Evolutionary conservation across 2,329 filamentous ascomycete genomes (phyloP), one percentile per base, ranked within the genome.

Genomic region (Plectosphaerella plurivora): DNA sequence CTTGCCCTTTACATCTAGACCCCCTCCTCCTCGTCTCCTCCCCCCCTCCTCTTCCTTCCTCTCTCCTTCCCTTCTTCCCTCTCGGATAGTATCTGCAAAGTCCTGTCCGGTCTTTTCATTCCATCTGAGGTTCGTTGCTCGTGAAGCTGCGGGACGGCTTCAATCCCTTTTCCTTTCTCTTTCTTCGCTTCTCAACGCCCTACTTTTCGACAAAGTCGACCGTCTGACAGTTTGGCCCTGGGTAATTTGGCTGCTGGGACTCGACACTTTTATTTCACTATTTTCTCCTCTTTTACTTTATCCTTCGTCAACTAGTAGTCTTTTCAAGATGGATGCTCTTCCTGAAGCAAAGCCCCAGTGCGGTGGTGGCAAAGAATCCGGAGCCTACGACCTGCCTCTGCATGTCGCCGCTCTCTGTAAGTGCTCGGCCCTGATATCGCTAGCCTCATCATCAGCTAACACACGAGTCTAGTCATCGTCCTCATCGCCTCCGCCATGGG

Each of bases 361-460:
- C 49, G 72, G 72, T 18, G 63, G 70, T 49, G 68, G 63, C 16
- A 54, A 62, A 53, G 59, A 67, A 54, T 55, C 49, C 1, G 71
- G 70, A 54, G 71, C 73, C 45, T 75, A 75, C 53, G 72, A 75
- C 54, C 57, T 75, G 35, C 60, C 61, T n/a, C 56, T 75, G 18
- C 73, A 75, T 50, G 67, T 70, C 24, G 61, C 64, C 41, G 73
- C 65, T 41, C 60, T 75, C n/a, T 74, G 72, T 74, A 59, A 69
- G 72, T 67, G 28, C 28, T 33, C 28, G 28, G 28, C 28, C 28
- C 28, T 33, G 28, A 33, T 8, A 33, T 33, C 28, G 11, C 11
- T 12, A 12, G 28, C 28, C 28, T 33, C 28, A 33, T 10, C 28
- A 10, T 33, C 8, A 33, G 28, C 28, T 33, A 33, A 33, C 28